phyloP scores from a whole-genome alignment of 176 grass and related monocot species.

The Cymbopogon citratus region DNA sequence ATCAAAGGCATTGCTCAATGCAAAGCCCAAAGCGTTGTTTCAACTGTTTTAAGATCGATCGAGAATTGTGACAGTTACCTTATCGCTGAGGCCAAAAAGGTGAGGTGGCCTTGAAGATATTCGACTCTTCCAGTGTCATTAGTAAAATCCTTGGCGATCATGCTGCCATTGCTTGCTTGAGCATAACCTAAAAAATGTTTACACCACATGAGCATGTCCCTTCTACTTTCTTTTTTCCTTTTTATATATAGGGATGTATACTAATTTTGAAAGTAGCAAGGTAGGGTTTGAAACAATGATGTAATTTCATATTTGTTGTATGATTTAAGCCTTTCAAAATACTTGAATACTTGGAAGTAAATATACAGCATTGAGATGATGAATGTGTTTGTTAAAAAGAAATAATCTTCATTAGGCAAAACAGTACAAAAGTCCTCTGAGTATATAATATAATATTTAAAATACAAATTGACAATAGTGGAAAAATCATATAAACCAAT shows the following conservation, averaged over 20 bases:
- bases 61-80: constrained; percentile 27
- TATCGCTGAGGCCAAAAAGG: constrained; percentile 44
- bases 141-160: constrained; percentile 29
- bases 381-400: background rate
- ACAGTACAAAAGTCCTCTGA: background rate
- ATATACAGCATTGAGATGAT: background rate
- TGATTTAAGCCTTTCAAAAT: background rate
- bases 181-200: constrained; percentile 44
- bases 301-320: background rate
- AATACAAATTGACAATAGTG: background rate
- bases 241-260: background rate
- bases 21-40: background rate
- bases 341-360: background rate
- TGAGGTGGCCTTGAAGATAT: constrained; percentile 49
- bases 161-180: constrained; percentile 40
- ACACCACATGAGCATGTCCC: background rate
- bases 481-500: too few species aligned
- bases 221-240: background rate
- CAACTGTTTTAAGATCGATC: too few species aligned
- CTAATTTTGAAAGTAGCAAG: background rate
- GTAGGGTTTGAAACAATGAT: background rate
- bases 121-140: constrained; percentile 39
- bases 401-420: background rate
- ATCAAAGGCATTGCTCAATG: background rate
- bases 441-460: background rate